Percentiles rank a stretch among this genome's conserved stretches.
These are phyloP conservation scores for Citrus hindsii DNA, from an alignment of 345 rosid genomes.

Conservation along the genomic window DNA sequence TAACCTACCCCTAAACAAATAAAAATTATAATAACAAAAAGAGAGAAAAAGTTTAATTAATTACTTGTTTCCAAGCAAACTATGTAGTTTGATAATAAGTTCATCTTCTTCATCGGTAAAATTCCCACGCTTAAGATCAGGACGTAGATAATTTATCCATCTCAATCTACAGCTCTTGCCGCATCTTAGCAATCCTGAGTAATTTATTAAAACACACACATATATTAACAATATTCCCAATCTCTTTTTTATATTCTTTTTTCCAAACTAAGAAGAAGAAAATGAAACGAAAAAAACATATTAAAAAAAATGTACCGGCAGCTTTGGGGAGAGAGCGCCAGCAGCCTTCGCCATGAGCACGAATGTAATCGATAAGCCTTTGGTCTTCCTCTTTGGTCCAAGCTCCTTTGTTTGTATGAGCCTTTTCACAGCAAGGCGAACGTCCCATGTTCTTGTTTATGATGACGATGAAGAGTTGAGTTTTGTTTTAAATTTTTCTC, in stretches of 20 bases:
- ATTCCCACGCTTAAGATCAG: constrained; percentile 54
- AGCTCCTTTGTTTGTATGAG: constrained; percentile 88
- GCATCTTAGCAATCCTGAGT: constrained; percentile 56
- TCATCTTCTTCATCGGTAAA: constrained; percentile 52
- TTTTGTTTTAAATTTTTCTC: not conserved
- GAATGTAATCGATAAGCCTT: constrained; percentile 69
- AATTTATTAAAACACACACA: too few species aligned
- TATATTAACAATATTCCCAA: too few species aligned
- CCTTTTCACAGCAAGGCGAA: constrained; percentile 84
- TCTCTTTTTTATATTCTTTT: too few species aligned
- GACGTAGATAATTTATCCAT: constrained; percentile 50
- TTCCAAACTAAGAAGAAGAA: not conserved
- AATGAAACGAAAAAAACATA: not conserved
- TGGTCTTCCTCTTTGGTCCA: constrained; percentile 93
- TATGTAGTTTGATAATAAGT: constrained; percentile 46
- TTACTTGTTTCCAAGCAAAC: constrained; percentile 51
- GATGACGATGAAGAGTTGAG: not conserved
- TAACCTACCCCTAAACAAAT: not conserved
- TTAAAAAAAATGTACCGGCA: constrained; percentile 29
- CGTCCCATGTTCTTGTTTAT: constrained; percentile 56
- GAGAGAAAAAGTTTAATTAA: not conserved
- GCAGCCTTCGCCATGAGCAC: constrained; percentile 78
- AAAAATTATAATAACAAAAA: too few species aligned
- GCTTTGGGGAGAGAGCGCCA: constrained; percentile 93
- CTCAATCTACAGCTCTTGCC: constrained; percentile 51